A percentile compares a stretch with the other conserved stretches of the same genome.
phyloP scores from a whole-genome alignment of 306 rosid genomes.

The Ziziphus jujuba region DNA sequence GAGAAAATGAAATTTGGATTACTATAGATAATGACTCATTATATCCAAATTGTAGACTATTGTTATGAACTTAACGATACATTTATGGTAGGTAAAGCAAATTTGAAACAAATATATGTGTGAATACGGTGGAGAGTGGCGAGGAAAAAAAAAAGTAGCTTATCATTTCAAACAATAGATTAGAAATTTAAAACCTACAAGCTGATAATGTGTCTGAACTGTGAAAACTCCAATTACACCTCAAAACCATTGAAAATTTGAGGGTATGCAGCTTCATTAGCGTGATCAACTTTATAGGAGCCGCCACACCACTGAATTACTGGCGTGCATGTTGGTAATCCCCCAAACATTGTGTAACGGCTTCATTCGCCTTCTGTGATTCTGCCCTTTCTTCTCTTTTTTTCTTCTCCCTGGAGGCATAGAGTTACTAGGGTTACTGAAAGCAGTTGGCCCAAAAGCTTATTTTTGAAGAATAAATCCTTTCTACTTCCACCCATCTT shows the following conservation, averaged over 20 bases:
- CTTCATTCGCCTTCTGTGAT: conserved; percentile 72
- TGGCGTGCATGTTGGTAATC: conserved; percentile 42
- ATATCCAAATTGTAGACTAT: conserved; percentile 8
- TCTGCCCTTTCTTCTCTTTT: conserved; percentile 82
- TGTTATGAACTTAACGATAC: conserved; percentile 21
- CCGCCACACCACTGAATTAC: conserved; percentile 2
- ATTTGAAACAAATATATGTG: conserved; percentile 15
- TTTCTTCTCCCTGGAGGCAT: conserved; percentile 85
- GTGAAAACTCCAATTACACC: conserved; percentile 37
- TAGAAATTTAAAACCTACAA: conserved; percentile 29
- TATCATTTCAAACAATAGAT: conserved; percentile 25
- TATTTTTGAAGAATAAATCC: neutral
- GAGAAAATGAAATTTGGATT: conserved; percentile 3
- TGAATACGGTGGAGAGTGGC: conserved; percentile 5
- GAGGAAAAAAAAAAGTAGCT: conserved; percentile 28
- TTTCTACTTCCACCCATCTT: neutral
- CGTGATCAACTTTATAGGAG: no score
- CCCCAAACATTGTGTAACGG: conserved; percentile 70
- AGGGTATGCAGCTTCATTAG: conserved; percentile 3
- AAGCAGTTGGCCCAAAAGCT: neutral
- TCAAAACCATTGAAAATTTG: conserved; percentile 23
- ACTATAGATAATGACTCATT: neutral
- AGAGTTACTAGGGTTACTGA: conserved; percentile 13
- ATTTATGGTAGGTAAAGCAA: conserved; percentile 12
- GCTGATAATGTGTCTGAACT: conserved; percentile 27